Percentiles rank a stretch among this genome's conserved stretches.
phyloP scores from a whole-genome alignment of 371 early-diverging fungal species.

The Sporodiniella umbellata region DNA sequence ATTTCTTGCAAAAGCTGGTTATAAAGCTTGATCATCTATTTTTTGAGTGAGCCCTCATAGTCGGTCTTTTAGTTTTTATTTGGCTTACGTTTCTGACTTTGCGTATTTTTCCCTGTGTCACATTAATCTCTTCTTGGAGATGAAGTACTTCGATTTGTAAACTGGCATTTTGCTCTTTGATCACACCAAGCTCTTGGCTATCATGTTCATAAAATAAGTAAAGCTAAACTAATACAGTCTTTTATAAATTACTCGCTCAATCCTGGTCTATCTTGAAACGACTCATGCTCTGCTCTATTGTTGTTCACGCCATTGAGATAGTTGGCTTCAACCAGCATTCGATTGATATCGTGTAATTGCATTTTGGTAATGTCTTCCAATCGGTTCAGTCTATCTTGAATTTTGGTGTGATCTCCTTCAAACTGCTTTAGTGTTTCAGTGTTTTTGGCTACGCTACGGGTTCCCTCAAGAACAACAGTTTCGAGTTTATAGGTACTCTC shows the following conservation, averaged over 20 bases:
- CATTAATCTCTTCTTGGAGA: slow-evolving; percentile 69
- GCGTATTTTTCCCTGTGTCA: slow-evolving; percentile 65
- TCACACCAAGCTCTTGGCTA: slow-evolving; percentile 49
- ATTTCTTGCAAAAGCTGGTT: slow-evolving; percentile 53
- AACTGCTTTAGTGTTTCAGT: slow-evolving; percentile 28
- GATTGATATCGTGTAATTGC: slow-evolving; percentile 65
- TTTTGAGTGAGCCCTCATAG: too few relatives aligned
- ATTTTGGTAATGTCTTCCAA: slow-evolving; percentile 62
- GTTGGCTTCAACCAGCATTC: slow-evolving; percentile 63
- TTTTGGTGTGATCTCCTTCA: slow-evolving; percentile 51
- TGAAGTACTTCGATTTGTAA: slow-evolving; percentile 58
- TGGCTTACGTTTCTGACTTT: slow-evolving; percentile 72
- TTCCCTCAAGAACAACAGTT: slow-evolving; percentile 32
- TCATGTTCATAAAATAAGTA: background rate
- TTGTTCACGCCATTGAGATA: slow-evolving; percentile 46
- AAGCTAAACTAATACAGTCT: background rate
- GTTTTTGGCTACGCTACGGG: slow-evolving; percentile 36
- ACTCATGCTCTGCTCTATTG: slow-evolving; percentile 20
- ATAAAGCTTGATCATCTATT: slow-evolving; percentile 54
- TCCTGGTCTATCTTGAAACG: slow-evolving; percentile 28
- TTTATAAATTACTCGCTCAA: slow-evolving; percentile 37
- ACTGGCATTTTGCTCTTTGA: slow-evolving; percentile 59
- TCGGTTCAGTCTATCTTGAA: slow-evolving; percentile 59
- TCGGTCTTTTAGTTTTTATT: too few relatives aligned
- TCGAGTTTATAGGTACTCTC: slow-evolving; percentile 33